Base-by-base conservation (phyloP, 1,139 yeast species). In the Wickerhamomyces sp. region DNA sequence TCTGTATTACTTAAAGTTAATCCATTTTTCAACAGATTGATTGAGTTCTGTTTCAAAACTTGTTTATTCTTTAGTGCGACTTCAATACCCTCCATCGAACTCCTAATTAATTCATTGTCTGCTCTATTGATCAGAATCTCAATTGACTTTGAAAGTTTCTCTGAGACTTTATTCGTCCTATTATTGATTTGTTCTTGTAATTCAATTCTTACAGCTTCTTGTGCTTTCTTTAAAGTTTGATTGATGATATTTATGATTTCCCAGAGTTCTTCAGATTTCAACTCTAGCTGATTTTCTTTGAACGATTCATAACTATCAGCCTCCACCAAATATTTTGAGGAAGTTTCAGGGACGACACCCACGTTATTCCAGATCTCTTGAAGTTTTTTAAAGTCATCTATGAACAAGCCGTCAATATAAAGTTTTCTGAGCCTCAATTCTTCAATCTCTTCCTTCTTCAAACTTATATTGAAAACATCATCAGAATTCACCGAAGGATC, bases 61-160 rank as follows among this genome's bases (percentile, higher is more conserved):
- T 55, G 59, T 9, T 53, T 53, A 51, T 68, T 68, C 18, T 52
- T 51, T 4, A 37, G 37, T 3, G 53, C 42, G 2, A 47, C 38
- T n/a, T 49, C 50, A 15, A 49, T 45, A 15, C 36, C 39, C 1
- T 42, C 45, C 23, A 51, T 40, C 18, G 69, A 45, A 40, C 71
- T 56, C 45, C 79, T 62, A 46, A 68, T 70, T n/a, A 75, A 57
- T 46, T 76, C 81, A 27, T 75, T 66, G 52, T 77, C 81, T 1
- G 78, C 70, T 40, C 81, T 60, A 31, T 70, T 73, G 23, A 76
- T 68, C 39, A 71, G 56, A 0, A 76, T 62, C 34, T 67, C 69
- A 38, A 76, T 64, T 2, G 76, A 55, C 49, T 72, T 76, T 4
- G 68, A 62, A 9, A 73, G 64, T 32, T 68, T 46, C 0, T 64